Percentiles rank a stretch among this genome's conserved stretches.
Conservation (phyloP, 371 early-diverging fungal species). For the Mortierella sp. region DNA sequence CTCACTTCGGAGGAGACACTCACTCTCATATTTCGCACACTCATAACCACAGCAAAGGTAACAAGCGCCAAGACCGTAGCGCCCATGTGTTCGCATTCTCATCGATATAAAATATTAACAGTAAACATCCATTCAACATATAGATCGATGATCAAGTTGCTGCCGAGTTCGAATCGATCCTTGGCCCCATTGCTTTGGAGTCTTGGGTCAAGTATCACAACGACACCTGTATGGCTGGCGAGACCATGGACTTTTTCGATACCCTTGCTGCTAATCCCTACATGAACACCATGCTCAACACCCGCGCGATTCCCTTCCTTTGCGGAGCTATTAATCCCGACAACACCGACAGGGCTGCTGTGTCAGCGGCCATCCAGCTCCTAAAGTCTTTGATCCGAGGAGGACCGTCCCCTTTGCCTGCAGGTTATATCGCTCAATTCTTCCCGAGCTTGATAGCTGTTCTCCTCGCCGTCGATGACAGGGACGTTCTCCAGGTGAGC, state of each 20-base stretch:
- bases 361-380: slow-evolving; percentile 81
- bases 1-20: slow-evolving; percentile 83
- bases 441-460: slow-evolving; percentile 85
- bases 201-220: slow-evolving; percentile 82
- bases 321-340: slow-evolving; percentile 53
- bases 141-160: slow-evolving; percentile 77
- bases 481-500: slow-evolving; percentile 63
- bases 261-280: slow-evolving; percentile 77
- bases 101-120: background rate
- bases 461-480: slow-evolving; percentile 74
- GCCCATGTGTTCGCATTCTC: background rate
- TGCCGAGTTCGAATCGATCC: slow-evolving; percentile 76
- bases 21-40: slow-evolving; percentile 83
- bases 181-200: slow-evolving; percentile 81
- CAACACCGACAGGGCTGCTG: slow-evolving; percentile 42
- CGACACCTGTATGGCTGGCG: slow-evolving; percentile 76
- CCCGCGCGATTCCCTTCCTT: slow-evolving; percentile 81
- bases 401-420: slow-evolving; percentile 81
- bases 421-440: slow-evolving; percentile 78
- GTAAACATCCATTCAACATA: too few species aligned
- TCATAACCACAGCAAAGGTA: slow-evolving; percentile 79
- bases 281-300: slow-evolving; percentile 73
- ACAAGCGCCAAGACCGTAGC: background rate
- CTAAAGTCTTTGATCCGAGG: slow-evolving; percentile 64
- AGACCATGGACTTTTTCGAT: slow-evolving; percentile 86